phyloP scores from a whole-genome alignment of 202 grass and related monocot genomes.

The Carex sylvatica region DNA sequence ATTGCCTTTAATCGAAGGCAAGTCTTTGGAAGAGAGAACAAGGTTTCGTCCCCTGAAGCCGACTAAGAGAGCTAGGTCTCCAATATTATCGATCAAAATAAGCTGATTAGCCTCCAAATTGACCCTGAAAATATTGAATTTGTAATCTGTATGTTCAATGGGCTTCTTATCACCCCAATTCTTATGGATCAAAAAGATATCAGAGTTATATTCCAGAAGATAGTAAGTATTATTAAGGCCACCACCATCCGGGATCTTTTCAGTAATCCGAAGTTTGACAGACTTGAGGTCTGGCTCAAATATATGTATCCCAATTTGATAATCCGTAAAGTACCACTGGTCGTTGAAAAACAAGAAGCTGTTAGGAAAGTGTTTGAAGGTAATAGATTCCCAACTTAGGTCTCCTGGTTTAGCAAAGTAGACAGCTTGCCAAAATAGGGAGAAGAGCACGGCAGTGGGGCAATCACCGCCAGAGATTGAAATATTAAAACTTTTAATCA shows the following conservation, averaged over 20 bases:
- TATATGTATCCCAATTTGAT: background rate
- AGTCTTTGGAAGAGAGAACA: slow-evolving; percentile 5
- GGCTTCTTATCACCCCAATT: background rate
- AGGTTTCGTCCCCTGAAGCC: background rate
- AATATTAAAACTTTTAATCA: background rate
- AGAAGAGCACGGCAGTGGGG: background rate
- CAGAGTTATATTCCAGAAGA: background rate
- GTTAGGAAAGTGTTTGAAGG: background rate
- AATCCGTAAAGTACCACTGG: background rate
- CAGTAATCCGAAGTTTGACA: background rate
- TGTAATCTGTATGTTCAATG: background rate
- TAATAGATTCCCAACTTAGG: background rate
- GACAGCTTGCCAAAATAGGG: background rate
- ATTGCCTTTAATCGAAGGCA: background rate
- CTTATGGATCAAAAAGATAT: background rate
- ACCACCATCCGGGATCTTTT: background rate
- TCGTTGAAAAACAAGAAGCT: background rate
- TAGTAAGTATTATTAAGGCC: background rate
- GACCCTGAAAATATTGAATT: background rate
- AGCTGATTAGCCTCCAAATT: background rate
- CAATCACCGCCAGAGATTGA: background rate
- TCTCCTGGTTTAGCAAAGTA: background rate
- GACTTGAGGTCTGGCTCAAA: background rate
- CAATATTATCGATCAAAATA: background rate
- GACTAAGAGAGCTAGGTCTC: background rate